Base-by-base conservation (phyloP, 805 yeast genomes). In the Suhomyces tanzawaensis region DNA sequence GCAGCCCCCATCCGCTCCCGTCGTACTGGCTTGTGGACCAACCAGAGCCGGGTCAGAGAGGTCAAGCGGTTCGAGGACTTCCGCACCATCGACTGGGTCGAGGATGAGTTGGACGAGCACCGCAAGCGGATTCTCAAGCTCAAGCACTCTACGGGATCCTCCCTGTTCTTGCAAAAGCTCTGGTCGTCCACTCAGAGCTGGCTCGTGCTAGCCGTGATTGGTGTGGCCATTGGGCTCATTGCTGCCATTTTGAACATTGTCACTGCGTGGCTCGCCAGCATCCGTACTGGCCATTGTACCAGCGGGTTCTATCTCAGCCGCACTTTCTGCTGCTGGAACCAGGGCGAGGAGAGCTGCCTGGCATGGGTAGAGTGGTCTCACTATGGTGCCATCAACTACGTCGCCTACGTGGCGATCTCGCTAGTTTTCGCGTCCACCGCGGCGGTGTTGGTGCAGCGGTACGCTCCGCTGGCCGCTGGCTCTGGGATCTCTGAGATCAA, bases 401-500 rank as follows among this genome's bases (percentile, higher is more conserved):
- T 77, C 1, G 53, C 76, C 0, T 91, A 81, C 52, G 71, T 87
- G 3, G 7, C 64, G 0, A 60, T 82, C 1, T 83, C 95, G 4
- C 62, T 81, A 0, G 12, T 66, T 0, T 80, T 91, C 49, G 85
- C 93, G 3, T 58, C 71, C 7, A 47, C 72, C 8, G 81, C 96
- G 1, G 87, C 91, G 0, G 55, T 72, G 11, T 54, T 89, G 24
- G 96, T 95, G 32, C 71, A 77, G 47, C 57, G 58, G 11, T 80
- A 78, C 48, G 90, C 96, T 0, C 96, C 96, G 1, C 72, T 81
- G 37, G 98, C 99, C 2, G 95, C 98, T 1, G 99, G 99, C 0
- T 85, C 95, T 5, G 99, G 99, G 0, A 95, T 93, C 35, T 85
- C 97, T 12, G 99, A 93, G 61, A 91, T 93, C 56, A 93, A 95